phyloP scores from a whole-genome alignment of 441 rosid species.

The Syzygium malaccense region DNA sequence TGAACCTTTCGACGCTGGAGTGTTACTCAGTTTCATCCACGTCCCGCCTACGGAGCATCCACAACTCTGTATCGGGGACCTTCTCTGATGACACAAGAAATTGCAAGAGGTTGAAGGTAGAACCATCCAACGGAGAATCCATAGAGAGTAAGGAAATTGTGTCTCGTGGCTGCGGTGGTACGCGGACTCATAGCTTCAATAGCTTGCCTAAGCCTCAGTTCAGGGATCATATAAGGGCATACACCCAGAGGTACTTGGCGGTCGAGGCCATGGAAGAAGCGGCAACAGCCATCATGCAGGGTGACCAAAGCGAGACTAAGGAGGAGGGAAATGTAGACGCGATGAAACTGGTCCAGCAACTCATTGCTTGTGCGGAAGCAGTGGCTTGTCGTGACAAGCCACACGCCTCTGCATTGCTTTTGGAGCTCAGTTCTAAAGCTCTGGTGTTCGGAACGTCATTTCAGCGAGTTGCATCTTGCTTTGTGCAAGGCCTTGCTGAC shows the following conservation, averaged over 20 bases:
- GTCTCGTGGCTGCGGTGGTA: not conserved
- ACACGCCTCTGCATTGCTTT: slow-evolving; percentile 23
- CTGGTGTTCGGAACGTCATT: slow-evolving; percentile 36
- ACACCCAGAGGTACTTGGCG: slow-evolving; percentile 29
- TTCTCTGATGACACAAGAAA: slow-evolving; percentile 5
- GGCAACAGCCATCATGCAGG: slow-evolving; percentile 1
- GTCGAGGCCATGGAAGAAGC: slow-evolving; percentile 43
- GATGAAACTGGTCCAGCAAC: slow-evolving; percentile 41
- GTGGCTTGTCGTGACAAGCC: slow-evolving; percentile 35
- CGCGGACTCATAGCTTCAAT: slow-evolving; percentile 3
- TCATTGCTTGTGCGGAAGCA: slow-evolving; percentile 34
- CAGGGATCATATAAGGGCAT: slow-evolving; percentile 39
- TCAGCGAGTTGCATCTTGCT: slow-evolving; percentile 37
- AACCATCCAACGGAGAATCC: not conserved
- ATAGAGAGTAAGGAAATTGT: not conserved
- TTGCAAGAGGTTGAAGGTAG: slow-evolving; percentile 25
- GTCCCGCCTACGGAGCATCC: not conserved
- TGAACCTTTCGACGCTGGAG: slow-evolving; percentile 4
- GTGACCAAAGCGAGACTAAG: not conserved
- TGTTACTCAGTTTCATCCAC: not conserved
- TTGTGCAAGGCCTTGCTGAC: slow-evolving; percentile 31
- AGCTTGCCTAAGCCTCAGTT: slow-evolving; percentile 24
- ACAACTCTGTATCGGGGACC: not conserved
- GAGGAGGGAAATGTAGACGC: slow-evolving; percentile 21
- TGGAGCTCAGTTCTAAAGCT: slow-evolving; percentile 24